Evolutionary conservation across 208 protist species (phyloP).

Genomic region (Crithidia bombi): DNA sequence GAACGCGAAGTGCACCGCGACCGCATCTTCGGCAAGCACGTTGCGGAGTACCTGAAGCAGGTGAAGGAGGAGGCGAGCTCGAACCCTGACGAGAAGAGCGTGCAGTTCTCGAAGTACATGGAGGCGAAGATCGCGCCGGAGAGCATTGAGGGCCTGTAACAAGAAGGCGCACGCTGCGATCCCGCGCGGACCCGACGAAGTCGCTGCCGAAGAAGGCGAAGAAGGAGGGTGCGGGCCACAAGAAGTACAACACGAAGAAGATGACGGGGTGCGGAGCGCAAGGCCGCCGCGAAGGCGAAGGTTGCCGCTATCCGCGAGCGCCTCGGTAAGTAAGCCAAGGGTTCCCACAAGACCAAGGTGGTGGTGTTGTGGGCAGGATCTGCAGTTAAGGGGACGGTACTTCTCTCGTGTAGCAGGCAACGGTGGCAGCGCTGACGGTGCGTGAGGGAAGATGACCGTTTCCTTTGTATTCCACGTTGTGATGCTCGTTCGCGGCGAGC

Average conservation of each 20-base stretch:
- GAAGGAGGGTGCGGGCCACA: constrained; percentile 43
- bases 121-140: constrained; percentile 91
- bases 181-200: constrained; percentile 92
- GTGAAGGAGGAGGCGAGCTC: constrained; percentile 94
- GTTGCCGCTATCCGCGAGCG: constrained; percentile 63
- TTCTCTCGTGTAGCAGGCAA: neutral
- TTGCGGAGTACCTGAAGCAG: constrained; percentile 98
- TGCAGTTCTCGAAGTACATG: constrained; percentile 97
- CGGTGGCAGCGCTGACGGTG: too few species aligned
- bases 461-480: too few species aligned
- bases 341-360: too few species aligned
- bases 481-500: too few species aligned
- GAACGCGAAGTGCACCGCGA: constrained; percentile 94
- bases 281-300: constrained; percentile 72
- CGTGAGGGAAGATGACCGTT: too few species aligned
- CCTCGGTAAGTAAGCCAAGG: constrained; percentile 50
- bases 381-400: neutral
- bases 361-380: too few species aligned
- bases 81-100: constrained; percentile 91
- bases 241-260: constrained; percentile 64
- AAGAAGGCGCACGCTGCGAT: constrained; percentile 94
- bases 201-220: constrained; percentile 63
- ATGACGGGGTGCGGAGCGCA: constrained; percentile 54
- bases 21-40: constrained; percentile 98
- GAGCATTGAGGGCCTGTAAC: constrained; percentile 95